Evolutionary conservation across 2,329 filamentous ascomycete genomes (phyloP), one percentile per base, ranked within the genome.

Genomic region (Scortechinia acanthostroma): DNA sequence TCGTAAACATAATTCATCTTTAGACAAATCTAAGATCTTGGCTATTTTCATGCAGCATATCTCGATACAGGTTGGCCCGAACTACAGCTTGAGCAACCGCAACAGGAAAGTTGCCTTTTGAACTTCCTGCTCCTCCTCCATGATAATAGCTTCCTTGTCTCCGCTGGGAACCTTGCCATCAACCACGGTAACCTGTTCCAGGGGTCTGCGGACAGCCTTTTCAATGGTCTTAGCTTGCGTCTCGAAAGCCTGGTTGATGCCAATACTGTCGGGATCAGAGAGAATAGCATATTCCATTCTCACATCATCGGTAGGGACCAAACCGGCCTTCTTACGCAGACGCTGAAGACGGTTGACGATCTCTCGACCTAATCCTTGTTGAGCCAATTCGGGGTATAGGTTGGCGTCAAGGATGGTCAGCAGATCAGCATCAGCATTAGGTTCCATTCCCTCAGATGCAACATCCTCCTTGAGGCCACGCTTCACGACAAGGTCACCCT

Each of bases 311-410:
- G 91, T 97, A 1, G 90, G 82, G 51, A 91, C 80, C 44, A 98
- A 73, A 1, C 89, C 89, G 4, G 91, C 91, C 71, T 93, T 93
- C 78, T 98, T 98, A 52, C 93, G 83, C 50, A 97, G 73, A 53
- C 88, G 80, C 68, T 98, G 93, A 19, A 98, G 86, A 33, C 91
- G 83, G 63, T 95, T 88, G 70, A 98, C 86, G 52, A 98, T 85
- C 65, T 97, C 93, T 55, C 93, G 78, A 1, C 88, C 91, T 45
- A 98, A 66, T 45, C 91, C 93, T 63, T 97, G 91, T 52, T 91
- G 80, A 42, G 86, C 86, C 25, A 98, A 73, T 58, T 95, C 90
- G 0, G 90, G 82, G 59, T 97, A 86, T 20, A 89, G 70, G 47
- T 83, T 82, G 2, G 80, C 78, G 58, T 95, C 89, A 19, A 98